These are phyloP conservation scores for Ramaria sp. DNA, from an alignment of 768 basidiomycete species.

Conservation along the genomic window DNA sequence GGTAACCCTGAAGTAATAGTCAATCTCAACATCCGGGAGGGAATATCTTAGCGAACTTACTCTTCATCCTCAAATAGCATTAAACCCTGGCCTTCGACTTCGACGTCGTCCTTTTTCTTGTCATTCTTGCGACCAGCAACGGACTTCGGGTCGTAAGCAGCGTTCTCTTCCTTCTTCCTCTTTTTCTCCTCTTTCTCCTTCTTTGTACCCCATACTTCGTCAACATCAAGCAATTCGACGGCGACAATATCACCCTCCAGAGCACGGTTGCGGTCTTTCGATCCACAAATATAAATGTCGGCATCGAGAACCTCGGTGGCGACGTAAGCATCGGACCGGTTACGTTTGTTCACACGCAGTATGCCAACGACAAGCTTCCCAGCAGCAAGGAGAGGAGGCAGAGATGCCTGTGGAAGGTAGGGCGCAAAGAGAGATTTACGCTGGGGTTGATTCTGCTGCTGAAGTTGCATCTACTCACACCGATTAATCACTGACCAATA, in stretches of 20 bases:
- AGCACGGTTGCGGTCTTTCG: constrained; percentile 96
- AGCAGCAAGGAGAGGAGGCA: constrained; percentile 91
- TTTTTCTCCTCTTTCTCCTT: constrained; percentile 99
- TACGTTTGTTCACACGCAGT: constrained; percentile 94
- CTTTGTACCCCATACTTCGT: constrained; percentile 97
- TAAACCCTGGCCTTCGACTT: constrained; percentile 96
- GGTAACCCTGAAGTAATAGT: constrained; percentile 52
- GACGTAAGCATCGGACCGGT: constrained; percentile 97
- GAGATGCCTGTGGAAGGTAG: constrained; percentile 93
- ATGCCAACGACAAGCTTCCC: constrained; percentile 98
- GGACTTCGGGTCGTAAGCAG: constrained; percentile 80
- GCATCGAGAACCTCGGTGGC: constrained; percentile 97
- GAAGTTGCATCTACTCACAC: constrained; percentile 55
- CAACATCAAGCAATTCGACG: constrained; percentile 93
- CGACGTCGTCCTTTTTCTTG: constrained; percentile 99
- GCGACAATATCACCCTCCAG: constrained; percentile 98
- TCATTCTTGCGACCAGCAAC: constrained; percentile 78
- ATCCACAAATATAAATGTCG: constrained; percentile 98
- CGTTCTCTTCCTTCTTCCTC: constrained; percentile 98
- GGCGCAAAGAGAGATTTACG: constrained; percentile 98
- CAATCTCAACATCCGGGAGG: constrained; percentile 9
- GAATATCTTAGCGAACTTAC: constrained; percentile 28
- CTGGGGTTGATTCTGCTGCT: constrained; percentile 84
- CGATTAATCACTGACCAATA: background rate
- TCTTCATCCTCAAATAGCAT: constrained; percentile 98